phyloP scores from a whole-genome alignment of 371 early-diverging fungal genomes.

The Nematocida sp. region DNA sequence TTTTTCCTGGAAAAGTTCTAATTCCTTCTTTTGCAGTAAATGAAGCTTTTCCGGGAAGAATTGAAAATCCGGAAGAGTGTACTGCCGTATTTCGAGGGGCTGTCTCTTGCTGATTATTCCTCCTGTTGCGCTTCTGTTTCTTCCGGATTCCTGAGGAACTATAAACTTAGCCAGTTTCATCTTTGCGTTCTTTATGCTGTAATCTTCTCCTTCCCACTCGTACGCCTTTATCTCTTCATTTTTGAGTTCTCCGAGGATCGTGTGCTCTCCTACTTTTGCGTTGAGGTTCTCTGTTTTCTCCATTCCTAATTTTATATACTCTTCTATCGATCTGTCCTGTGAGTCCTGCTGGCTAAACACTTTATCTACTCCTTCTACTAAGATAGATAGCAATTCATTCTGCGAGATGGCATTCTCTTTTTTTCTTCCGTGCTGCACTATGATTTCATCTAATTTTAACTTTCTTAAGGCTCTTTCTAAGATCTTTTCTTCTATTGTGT shows the following conservation, averaged over 20 bases:
- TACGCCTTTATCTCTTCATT: constrained; percentile 70
- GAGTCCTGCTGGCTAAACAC: constrained; percentile 74
- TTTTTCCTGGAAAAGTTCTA: constrained; percentile 58
- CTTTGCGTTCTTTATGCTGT: constrained; percentile 68
- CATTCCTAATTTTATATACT: constrained; percentile 76
- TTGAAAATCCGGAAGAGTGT: constrained; percentile 74
- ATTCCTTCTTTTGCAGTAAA: constrained; percentile 76
- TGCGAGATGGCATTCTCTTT: constrained; percentile 67
- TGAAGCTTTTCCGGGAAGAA: constrained; percentile 77
- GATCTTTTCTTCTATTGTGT: constrained; percentile 90
- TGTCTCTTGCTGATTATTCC: constrained; percentile 44
- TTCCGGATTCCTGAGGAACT: constrained; percentile 18
- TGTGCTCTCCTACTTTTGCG: constrained; percentile 75
- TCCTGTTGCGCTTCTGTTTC: constrained; percentile 15
- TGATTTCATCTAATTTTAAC: constrained; percentile 87
- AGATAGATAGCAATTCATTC: constrained; percentile 67
- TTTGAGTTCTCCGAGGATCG: constrained; percentile 66
- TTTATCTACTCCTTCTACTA: constrained; percentile 74
- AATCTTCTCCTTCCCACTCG: constrained; percentile 91
- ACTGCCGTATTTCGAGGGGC: constrained; percentile 37
- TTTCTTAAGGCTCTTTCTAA: constrained; percentile 89
- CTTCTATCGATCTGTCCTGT: constrained; percentile 84
- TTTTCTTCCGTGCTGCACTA: constrained; percentile 80
- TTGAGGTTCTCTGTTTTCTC: constrained; percentile 81
- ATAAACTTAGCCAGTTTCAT: constrained; percentile 51